Percentiles rank a stretch among this genome's conserved stretches.
Evolutionary conservation across 305 asterid species (phyloP).

Genomic region (Solanum hybrid): DNA sequence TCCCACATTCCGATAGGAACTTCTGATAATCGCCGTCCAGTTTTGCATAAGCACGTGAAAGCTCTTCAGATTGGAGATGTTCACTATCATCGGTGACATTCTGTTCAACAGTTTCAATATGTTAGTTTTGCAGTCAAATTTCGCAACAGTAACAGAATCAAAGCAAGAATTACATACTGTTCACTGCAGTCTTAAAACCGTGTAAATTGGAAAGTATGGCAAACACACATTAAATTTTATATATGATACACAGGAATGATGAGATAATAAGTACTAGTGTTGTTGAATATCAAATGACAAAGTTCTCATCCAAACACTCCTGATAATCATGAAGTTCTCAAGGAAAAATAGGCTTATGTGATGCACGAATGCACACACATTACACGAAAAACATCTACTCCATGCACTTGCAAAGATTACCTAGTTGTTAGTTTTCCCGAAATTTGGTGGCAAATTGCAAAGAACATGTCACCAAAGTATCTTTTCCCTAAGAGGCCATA

Average conservation of each 20-base stretch:
- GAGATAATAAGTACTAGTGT: neutral
- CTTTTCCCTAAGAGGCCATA: neutral
- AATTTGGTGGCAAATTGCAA: neutral
- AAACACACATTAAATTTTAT: neutral
- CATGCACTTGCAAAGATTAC: neutral
- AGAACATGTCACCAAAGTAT: neutral
- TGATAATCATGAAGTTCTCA: neutral
- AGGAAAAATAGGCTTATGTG: neutral
- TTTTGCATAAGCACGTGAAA: constrained; percentile 20
- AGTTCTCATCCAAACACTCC: neutral
- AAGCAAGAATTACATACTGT: neutral
- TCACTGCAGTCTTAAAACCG: neutral
- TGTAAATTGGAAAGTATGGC: neutral
- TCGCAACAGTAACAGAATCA: neutral
- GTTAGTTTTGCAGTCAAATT: neutral
- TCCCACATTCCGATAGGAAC: constrained; percentile 66
- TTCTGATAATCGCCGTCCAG: constrained; percentile 54
- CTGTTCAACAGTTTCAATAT: constrained; percentile 18
- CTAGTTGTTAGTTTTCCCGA: neutral
- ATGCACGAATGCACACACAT: neutral
- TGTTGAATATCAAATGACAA: neutral
- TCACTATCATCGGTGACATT: constrained; percentile 25
- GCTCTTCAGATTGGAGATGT: constrained; percentile 19
- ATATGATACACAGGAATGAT: neutral
- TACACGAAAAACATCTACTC: neutral